A percentile compares a stretch with the other conserved stretches of the same genome.
Conservation (phyloP, 371 early-diverging fungal species). For the Circinella umbellata region DNA sequence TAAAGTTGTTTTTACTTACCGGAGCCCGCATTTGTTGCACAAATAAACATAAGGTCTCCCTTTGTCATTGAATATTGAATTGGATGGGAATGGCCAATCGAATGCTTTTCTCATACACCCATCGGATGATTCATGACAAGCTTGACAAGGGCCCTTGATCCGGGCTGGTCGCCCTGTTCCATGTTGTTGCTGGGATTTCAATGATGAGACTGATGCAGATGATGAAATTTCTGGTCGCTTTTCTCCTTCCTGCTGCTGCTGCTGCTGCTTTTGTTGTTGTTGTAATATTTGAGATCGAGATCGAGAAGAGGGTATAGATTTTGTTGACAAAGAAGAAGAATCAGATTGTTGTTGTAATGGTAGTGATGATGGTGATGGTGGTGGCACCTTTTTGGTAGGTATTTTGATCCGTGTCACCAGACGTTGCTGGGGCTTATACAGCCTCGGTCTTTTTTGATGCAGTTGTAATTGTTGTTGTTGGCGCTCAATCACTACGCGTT, state of each 20-base stretch:
- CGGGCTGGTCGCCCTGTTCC: slow-evolving; percentile 39
- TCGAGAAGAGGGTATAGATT: neutral
- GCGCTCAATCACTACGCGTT: slow-evolving; percentile 23
- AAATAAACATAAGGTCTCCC: slow-evolving; percentile 53
- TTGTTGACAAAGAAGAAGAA: too few relatives aligned
- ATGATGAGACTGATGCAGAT: neutral
- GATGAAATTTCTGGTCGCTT: neutral
- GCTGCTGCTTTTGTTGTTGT: too few relatives aligned
- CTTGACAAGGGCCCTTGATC: slow-evolving; percentile 53
- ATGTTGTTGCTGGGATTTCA: slow-evolving; percentile 17
- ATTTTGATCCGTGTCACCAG: slow-evolving; percentile 12
- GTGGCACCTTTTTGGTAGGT: slow-evolving; percentile 1
- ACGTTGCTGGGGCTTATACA: slow-evolving; percentile 11
- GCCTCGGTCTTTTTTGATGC: slow-evolving; percentile 12
- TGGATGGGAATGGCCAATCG: slow-evolving; percentile 54
- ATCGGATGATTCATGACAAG: slow-evolving; percentile 51
- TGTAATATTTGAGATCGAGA: neutral
- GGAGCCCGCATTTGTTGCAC: slow-evolving; percentile 59
- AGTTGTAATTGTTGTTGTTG: slow-evolving; percentile 1
- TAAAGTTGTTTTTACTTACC: slow-evolving; percentile 28
- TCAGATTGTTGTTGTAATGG: neutral
- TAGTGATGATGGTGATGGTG: slow-evolving; percentile 8
- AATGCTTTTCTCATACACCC: slow-evolving; percentile 60
- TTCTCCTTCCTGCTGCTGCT: too few relatives aligned
- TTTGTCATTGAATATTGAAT: slow-evolving; percentile 41